phyloP scores from a whole-genome alignment of 352 stramenopile species.

The Globisporangium paddicum region DNA sequence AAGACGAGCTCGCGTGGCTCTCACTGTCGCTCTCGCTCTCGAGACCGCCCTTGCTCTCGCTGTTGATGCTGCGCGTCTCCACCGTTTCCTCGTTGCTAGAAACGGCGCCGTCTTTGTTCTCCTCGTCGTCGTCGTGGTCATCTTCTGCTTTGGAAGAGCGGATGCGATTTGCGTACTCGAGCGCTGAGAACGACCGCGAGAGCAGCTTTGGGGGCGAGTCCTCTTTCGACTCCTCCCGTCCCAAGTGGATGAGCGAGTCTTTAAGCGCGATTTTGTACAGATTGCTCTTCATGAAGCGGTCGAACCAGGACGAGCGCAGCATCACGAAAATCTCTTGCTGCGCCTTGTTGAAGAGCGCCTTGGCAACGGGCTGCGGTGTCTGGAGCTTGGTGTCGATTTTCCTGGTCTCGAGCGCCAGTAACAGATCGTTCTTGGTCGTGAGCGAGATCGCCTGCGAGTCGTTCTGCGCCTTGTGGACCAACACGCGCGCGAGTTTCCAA shows the following conservation, averaged over 20 bases:
- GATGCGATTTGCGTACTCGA: conserved; percentile 20
- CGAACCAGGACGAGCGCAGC: conserved; percentile 75
- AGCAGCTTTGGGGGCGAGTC: conserved; percentile 68
- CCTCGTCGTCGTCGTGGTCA: conserved; percentile 7
- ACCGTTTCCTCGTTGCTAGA: conserved; percentile 10
- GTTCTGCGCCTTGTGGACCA: conserved; percentile 70
- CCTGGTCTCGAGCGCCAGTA: conserved; percentile 36
- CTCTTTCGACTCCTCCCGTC: conserved; percentile 50
- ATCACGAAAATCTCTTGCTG: conserved; percentile 84
- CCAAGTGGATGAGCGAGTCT: conserved; percentile 62
- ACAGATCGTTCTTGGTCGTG: conserved; percentile 66
- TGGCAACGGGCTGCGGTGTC: conserved; percentile 33
- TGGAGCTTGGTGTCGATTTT: conserved; percentile 40
- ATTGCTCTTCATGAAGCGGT: conserved; percentile 82
- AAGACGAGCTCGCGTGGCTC: conserved; percentile 24
- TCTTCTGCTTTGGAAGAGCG: conserved; percentile 6
- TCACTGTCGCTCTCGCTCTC: conserved; percentile 20
- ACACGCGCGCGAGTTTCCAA: conserved; percentile 57
- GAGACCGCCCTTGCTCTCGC: conserved; percentile 11
- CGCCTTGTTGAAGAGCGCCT: conserved; percentile 50
- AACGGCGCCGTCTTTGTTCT: conserved; percentile 4
- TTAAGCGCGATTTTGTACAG: conserved; percentile 77
- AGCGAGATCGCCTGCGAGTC: conserved; percentile 77
- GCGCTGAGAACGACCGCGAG: conserved; percentile 49
- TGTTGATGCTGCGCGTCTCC: conserved; percentile 8